Evolutionary conservation across 106 monocot species (phyloP).

Genomic region (Xerophyta viscosa): DNA sequence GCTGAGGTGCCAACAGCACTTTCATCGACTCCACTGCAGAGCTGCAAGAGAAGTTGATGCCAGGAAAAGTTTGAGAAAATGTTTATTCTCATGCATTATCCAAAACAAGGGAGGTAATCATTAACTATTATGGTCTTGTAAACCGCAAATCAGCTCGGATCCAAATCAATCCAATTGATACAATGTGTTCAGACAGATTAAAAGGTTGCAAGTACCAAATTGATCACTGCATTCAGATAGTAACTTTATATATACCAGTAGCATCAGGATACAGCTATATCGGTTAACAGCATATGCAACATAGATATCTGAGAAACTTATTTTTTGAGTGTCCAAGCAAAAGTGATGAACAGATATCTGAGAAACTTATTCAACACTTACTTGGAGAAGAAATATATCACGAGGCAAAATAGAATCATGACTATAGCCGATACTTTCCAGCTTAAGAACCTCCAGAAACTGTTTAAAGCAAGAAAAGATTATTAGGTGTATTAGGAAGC

Average conservation of each 20-base stretch:
- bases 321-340: not conserved
- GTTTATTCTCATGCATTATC: too few relatives aligned
- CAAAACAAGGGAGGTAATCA: not conserved
- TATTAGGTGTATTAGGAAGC: not conserved
- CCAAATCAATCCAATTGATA: too few relatives aligned
- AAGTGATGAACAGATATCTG: too few relatives aligned
- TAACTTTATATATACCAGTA: too few relatives aligned
- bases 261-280: too few relatives aligned
- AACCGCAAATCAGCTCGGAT: too few relatives aligned
- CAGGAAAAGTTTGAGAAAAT: too few relatives aligned
- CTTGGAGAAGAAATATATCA: conserved; percentile 58
- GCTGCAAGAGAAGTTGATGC: conserved; percentile 21
- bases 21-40: conserved; percentile 63
- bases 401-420: conserved; percentile 32
- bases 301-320: conserved; percentile 3
- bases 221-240: too few relatives aligned
- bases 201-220: too few relatives aligned
- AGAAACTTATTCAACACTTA: conserved; percentile 8
- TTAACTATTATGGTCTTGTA: too few relatives aligned
- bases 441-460: conserved; percentile 59
- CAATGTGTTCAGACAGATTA: too few relatives aligned
- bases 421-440: conserved; percentile 36
- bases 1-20: conserved; percentile 37
- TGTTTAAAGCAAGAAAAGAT: conserved; percentile 9
- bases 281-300: not conserved